Percentiles rank a stretch among this genome's conserved stretches.
These are phyloP conservation scores for Phytophthora nicotianae DNA, from an alignment of 352 stramenopile genomes.

Conservation along the genomic window DNA sequence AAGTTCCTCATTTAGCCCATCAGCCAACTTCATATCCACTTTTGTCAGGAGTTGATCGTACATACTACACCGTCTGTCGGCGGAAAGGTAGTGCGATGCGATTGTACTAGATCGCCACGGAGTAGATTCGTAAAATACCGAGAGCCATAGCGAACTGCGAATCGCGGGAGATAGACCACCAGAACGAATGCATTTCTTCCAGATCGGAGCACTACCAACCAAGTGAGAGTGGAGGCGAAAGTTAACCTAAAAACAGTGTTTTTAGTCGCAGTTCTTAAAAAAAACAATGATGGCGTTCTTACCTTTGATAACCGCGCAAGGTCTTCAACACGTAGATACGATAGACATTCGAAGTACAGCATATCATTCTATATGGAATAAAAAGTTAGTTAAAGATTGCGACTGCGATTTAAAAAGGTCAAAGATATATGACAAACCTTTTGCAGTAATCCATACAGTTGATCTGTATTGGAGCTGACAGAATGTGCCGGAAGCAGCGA, in stretches of 20 bases:
- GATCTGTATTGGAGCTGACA: slow-evolving; percentile 24
- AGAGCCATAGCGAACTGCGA: slow-evolving; percentile 71
- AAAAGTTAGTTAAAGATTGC: background rate
- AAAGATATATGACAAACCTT: slow-evolving; percentile 33
- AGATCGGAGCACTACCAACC: slow-evolving; percentile 54
- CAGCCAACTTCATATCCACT: slow-evolving; percentile 45
- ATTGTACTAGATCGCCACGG: slow-evolving; percentile 49
- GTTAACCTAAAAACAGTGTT: slow-evolving; percentile 32
- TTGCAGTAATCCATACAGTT: slow-evolving; percentile 31
- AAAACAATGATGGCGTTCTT: background rate
- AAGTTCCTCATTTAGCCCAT: slow-evolving; percentile 23
- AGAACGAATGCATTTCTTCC: slow-evolving; percentile 76
- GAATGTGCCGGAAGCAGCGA: slow-evolving; percentile 17
- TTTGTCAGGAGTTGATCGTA: slow-evolving; percentile 76
- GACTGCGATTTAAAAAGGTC: background rate
- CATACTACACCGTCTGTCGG: slow-evolving; percentile 50
- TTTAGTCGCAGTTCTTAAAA: background rate
- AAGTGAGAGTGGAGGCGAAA: slow-evolving; percentile 45
- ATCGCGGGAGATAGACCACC: slow-evolving; percentile 49
- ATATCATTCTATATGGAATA: slow-evolving; percentile 31
- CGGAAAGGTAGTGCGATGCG: slow-evolving; percentile 51
- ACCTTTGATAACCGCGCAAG: slow-evolving; percentile 47
- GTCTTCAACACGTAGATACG: slow-evolving; percentile 54
- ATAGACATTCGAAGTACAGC: slow-evolving; percentile 49
- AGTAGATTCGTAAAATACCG: slow-evolving; percentile 61